Percentiles rank a stretch among this genome's conserved stretches.
phyloP scores from a whole-genome alignment of 1,139 yeast species.

The Saccharomyces uvarum region DNA sequence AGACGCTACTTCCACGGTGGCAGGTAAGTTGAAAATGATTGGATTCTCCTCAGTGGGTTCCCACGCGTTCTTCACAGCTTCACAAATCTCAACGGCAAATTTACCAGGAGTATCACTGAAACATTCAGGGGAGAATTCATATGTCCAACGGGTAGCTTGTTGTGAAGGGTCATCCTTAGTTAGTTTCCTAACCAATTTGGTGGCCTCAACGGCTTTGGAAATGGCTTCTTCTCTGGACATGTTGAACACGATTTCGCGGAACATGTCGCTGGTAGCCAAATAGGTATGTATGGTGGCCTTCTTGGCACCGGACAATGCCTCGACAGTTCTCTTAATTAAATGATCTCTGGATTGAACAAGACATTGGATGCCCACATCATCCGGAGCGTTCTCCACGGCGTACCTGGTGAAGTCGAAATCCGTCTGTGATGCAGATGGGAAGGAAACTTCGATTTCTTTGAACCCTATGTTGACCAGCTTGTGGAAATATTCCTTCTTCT shows the following conservation, averaged over 20 bases:
- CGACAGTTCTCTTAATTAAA: conserved; percentile 80
- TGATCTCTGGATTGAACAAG: conserved; percentile 89
- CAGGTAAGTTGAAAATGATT: conserved; percentile 91
- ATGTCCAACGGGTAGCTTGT: conserved; percentile 73
- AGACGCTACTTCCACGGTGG: conserved; percentile 93
- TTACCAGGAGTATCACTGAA: conserved; percentile 85
- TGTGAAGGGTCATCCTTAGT: conserved; percentile 82
- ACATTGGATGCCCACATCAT: conserved; percentile 86
- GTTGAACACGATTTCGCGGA: conserved; percentile 85
- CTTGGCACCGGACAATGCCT: conserved; percentile 81
- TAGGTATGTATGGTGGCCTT: conserved; percentile 85
- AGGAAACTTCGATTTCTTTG: conserved; percentile 94
- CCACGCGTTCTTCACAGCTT: conserved; percentile 95
- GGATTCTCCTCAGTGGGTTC: conserved; percentile 75
- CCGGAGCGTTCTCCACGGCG: conserved; percentile 90
- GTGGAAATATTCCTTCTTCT: conserved; percentile 80
- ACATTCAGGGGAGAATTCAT: conserved; percentile 92
- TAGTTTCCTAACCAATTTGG: conserved; percentile 68
- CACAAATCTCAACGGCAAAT: conserved; percentile 77
- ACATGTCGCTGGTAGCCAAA: conserved; percentile 84
- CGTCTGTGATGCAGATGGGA: conserved; percentile 92
- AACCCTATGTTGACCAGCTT: conserved; percentile 85
- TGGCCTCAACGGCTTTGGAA: conserved; percentile 72
- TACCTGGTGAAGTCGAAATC: conserved; percentile 93
- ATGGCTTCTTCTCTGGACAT: conserved; percentile 75